phyloP scores from a whole-genome alignment of 805 yeast species.

The Candida nitratophila region DNA sequence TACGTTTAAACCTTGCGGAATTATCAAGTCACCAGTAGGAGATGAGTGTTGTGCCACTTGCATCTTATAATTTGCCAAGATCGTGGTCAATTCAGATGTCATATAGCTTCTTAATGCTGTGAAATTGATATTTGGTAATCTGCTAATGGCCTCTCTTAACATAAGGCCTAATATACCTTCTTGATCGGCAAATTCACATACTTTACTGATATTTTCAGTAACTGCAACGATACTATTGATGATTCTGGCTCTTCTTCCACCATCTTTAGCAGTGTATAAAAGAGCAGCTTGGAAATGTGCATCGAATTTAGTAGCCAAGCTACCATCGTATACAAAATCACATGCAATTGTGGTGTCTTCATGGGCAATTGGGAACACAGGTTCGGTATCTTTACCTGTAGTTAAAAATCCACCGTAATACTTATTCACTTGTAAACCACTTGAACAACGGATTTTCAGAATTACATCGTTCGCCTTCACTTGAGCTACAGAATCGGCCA shows the following conservation, averaged over 20 bases:
- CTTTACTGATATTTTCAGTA: constrained; percentile 62
- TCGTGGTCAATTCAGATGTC: constrained; percentile 38
- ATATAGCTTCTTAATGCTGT: constrained; percentile 25
- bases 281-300: constrained; percentile 90
- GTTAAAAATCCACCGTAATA: constrained; percentile 59
- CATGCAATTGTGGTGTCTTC: constrained; percentile 63
- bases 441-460: constrained; percentile 79
- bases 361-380: constrained; percentile 59
- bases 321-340: constrained; percentile 70
- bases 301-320: constrained; percentile 60
- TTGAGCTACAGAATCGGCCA: constrained; percentile 42
- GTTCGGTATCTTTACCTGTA: constrained; percentile 42
- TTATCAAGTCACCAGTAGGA: constrained; percentile 56
- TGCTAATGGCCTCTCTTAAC: constrained; percentile 39
- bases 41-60: constrained; percentile 35
- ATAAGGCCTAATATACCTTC: constrained; percentile 52
- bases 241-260: constrained; percentile 80
- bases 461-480: constrained; percentile 72
- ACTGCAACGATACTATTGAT: constrained; percentile 78
- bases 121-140: constrained; percentile 31
- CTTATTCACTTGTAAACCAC: constrained; percentile 72
- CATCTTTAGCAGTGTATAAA: constrained; percentile 71
- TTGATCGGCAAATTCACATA: constrained; percentile 76
- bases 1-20: constrained; percentile 76
- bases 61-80: constrained; percentile 52